Evolutionary conservation across 2,329 filamentous ascomycete genomes (phyloP), one percentile per base, ranked within the genome.

Genomic region (Diaporthe australafricana): DNA sequence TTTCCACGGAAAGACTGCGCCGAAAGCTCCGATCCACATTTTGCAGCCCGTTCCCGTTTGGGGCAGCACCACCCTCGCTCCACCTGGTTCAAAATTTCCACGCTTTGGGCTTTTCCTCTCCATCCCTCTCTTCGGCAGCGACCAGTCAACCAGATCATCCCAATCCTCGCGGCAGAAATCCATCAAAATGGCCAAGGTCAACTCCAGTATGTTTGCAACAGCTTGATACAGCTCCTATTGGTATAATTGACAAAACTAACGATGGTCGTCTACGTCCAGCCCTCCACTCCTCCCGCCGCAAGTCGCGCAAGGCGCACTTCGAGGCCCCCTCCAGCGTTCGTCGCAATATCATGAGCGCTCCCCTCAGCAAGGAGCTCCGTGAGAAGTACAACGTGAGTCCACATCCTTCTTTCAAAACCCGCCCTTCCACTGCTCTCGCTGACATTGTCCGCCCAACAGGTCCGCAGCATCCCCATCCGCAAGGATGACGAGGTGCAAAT

Each of bases 221-320:
- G 40, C 20, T 32, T 40, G 40, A 53, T 17, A 9, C 22, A 14
- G 40, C 25, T 1, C 25, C 12, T n/a, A 22, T 53, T 38, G 12
- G 56, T 12, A 53, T 42, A 56, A 74, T 52, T 65, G 74, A 38
- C 11, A 40, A n/a, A 35, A 53, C 74, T 80, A 72, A 79, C 75
- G 50, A 70, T 70, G 45, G 48, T 27, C 50, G 16, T 50, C 30
- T 52, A 60, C 75, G 35, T 50, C 62, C 77, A 92, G 90, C 84
- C 81, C 83, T 94, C 82, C 85, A 89, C 86, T 94, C 94, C 86
- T 98, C 95, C 83, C 92, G 96, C 88, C 93, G 96, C 89, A 99
- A 99, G 94, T 96, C 94, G 88, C 94, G 96, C 87, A 98, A 98
- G 91, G 94, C 94, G 84, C 96, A 99, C 91, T 99, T 97, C 92